Conservation (phyloP, 345 rosid genomes). For the Sisymbrium altissimum region DNA sequence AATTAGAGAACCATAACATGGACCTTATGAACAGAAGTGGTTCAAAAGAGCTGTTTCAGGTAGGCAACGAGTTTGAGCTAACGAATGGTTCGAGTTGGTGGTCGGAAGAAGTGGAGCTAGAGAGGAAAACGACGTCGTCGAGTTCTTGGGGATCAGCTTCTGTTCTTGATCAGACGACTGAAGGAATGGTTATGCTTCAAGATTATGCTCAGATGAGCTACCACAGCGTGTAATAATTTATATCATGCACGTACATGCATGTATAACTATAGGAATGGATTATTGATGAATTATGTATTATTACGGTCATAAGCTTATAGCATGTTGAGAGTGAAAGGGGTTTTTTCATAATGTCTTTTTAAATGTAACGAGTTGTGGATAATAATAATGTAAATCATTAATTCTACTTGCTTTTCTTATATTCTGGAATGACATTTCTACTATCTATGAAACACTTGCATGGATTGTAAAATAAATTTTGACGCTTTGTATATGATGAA, state of each 20-base stretch:
- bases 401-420: conserved; percentile 18
- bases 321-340: conserved; percentile 12
- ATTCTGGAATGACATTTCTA: neutral
- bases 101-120: conserved; percentile 52
- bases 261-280: conserved; percentile 31
- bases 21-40: conserved; percentile 21
- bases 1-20: conserved; percentile 25
- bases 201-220: conserved; percentile 50
- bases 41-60: conserved; percentile 39
- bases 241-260: neutral
- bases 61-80: conserved; percentile 49
- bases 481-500: neutral
- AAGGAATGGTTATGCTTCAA: conserved; percentile 49
- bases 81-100: conserved; percentile 64
- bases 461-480: neutral
- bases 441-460: neutral
- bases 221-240: conserved; percentile 42
- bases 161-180: conserved; percentile 40
- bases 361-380: conserved; percentile 60
- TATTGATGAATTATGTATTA: conserved; percentile 19
- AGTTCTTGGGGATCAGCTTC: conserved; percentile 66
- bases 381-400: conserved; percentile 45
- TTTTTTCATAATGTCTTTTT: conserved; percentile 6
- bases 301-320: conserved; percentile 31
- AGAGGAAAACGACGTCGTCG: conserved; percentile 52